Evolutionary conservation across 345 rosid species (phyloP), one percentile per base, ranked within the genome.

Genomic region (Citrus mangshanensis): DNA sequence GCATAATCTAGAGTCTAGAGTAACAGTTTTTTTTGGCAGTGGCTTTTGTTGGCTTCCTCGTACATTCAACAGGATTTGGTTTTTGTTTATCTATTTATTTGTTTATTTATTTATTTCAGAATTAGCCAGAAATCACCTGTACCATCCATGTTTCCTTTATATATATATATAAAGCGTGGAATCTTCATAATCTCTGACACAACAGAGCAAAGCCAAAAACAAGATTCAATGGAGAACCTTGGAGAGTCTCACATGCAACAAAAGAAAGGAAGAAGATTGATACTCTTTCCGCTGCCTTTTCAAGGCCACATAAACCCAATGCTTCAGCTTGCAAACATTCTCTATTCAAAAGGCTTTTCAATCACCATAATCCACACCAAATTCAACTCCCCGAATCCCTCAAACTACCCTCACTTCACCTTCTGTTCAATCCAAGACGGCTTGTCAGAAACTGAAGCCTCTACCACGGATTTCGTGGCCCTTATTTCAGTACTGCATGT

Each of bases 231-330:
- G 77, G 77, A 38, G 77, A 19, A 9, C 38, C 77, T 37, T 4
- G 62, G 38, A 74, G 58, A 24, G 25, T 61, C 32, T 2, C 34
- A 74, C 42, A 4, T 38, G 9, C 68, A 60, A 58, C 68, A 58
- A 9, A 73, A 28, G 30, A 73, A 38, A 32, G 68, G 68, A 37
- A 30, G 68, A 27, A 40, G 55, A 61, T 28, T 74, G 54, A 18
- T 74, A 24, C 68, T 78, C 19, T 75, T 86, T 35, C 89, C 89
- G 27, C 27, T 84, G 8, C 81, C 89, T 24, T 62, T 84, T 0
- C 84, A 86, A 75, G 89, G 89, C 54, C 87, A 86, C 77, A 72
- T 86, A 16, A 82, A 58, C 55, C 89, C 87, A 3, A 82, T 86
- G 84, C 61, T 86, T 73, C 82, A 86, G 74, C 85, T 86, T 30